A percentile compares a stretch with the other conserved stretches of the same genome.
Evolutionary conservation across 257 asterid genomes (phyloP).

Genomic region (Knoxia roxburghii): DNA sequence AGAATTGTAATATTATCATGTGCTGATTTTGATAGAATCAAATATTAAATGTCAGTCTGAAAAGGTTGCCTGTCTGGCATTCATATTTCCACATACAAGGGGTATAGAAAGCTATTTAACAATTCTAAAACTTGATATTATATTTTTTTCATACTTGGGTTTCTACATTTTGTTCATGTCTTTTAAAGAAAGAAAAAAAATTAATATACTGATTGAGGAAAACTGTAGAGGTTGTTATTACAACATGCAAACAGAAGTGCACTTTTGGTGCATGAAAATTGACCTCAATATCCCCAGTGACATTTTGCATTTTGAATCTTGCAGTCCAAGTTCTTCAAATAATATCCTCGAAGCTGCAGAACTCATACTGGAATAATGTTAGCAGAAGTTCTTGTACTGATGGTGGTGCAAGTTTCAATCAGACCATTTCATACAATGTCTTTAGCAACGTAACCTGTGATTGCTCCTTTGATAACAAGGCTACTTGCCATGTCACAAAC

Average conservation of each 20-base stretch:
- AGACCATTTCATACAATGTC: conserved; percentile 5
- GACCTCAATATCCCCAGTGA: background rate
- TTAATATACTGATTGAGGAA: too few species aligned
- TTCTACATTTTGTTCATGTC: too few species aligned
- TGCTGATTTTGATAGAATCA: background rate
- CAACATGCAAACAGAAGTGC: background rate
- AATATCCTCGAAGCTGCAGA: conserved; percentile 53
- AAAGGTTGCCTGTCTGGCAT: background rate
- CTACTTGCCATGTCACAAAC: conserved; percentile 67
- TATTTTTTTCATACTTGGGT: too few species aligned
- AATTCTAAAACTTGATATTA: background rate
- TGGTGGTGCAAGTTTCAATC: conserved; percentile 33
- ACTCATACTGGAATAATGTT: conserved; percentile 45
- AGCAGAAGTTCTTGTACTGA: conserved; percentile 42
- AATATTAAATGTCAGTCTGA: background rate
- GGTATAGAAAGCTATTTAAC: background rate
- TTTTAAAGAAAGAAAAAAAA: background rate
- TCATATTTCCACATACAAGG: background rate
- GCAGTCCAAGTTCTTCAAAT: conserved; percentile 57
- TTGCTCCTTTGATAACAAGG: conserved; percentile 41
- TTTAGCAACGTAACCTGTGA: conserved; percentile 46
- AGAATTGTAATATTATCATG: background rate
- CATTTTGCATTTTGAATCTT: conserved; percentile 7
- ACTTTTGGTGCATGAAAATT: background rate
- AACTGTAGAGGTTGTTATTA: background rate